A percentile compares a stretch with the other conserved stretches of the same genome.
Evolutionary conservation across 129 eudicot species (phyloP).

Genomic region (Flaveria robusta): DNA sequence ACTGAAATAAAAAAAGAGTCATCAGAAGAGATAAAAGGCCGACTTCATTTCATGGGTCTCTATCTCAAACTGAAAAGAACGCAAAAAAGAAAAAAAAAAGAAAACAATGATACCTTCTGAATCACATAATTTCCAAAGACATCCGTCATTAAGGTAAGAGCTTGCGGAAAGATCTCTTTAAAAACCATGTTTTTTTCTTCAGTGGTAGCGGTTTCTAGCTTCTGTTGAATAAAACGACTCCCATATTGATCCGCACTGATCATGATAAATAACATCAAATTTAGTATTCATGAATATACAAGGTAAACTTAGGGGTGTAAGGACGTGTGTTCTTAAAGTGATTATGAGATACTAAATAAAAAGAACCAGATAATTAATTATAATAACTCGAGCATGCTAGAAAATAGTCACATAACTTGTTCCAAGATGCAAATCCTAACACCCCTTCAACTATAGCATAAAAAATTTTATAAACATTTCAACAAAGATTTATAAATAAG

Average conservation of each 20-base stretch:
- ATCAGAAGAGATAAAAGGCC: not conserved
- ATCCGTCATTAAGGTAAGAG: slow-evolving; percentile 89
- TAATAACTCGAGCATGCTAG: no score
- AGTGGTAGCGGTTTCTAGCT: slow-evolving; percentile 80
- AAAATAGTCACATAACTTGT: no score
- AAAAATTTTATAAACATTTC: not conserved
- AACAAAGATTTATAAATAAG: not conserved
- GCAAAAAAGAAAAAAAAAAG: not conserved
- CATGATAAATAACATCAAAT: slow-evolving; percentile 6
- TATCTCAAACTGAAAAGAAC: not conserved
- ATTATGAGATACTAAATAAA: no score
- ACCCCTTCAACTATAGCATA: no score
- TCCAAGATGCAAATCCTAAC: no score
- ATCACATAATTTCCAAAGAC: slow-evolving; percentile 92
- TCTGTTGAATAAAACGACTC: slow-evolving; percentile 92
- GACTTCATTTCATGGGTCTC: not conserved
- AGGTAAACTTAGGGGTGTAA: not conserved
- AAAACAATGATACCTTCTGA: slow-evolving; percentile 64
- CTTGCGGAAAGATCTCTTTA: slow-evolving; percentile 79
- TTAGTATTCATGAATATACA: not conserved
- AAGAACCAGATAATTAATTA: no score
- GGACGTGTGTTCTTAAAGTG: no score
- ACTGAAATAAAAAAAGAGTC: slow-evolving; percentile 39
- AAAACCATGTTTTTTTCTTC: slow-evolving; percentile 92
- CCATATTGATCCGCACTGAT: slow-evolving; percentile 90